Conservation (phyloP, 1,284 basidiomycete species). For the Erythrobasidium hasegawianum region DNA sequence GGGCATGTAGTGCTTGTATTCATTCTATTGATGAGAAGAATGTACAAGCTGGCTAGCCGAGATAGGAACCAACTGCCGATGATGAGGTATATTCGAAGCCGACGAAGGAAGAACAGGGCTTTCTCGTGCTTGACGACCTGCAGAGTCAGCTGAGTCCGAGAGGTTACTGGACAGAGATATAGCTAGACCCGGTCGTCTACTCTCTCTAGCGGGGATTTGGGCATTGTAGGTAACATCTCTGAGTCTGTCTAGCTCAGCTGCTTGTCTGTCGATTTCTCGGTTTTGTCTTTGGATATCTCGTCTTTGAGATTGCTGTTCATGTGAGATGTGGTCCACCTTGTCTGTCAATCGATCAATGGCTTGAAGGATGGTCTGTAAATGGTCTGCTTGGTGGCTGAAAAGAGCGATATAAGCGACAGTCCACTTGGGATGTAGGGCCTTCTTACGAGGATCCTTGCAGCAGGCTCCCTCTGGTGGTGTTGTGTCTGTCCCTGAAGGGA, state of each 20-base stretch:
- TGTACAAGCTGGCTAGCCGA: no score
- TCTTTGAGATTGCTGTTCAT: constrained; percentile 7
- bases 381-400: no score
- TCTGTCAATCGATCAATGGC: constrained; percentile 11
- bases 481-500: background rate
- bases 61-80: no score
- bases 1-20: no score
- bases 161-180: no score
- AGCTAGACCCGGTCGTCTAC: no score
- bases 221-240: background rate
- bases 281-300: constrained; percentile 7
- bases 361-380: background rate
- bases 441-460: background rate
- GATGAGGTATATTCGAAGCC: background rate
- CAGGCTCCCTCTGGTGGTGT: background rate
- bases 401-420: no score
- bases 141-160: no score
- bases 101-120: background rate
- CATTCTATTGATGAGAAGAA: no score
- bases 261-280: constrained; percentile 16
- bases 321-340: constrained; percentile 4
- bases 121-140: no score
- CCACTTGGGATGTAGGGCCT: no score
- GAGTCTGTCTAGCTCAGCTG: constrained; percentile 3
- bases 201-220: no score